Conservation (phyloP, 2,329 filamentous ascomycete genomes). For the Fonsecaea monophora region DNA sequence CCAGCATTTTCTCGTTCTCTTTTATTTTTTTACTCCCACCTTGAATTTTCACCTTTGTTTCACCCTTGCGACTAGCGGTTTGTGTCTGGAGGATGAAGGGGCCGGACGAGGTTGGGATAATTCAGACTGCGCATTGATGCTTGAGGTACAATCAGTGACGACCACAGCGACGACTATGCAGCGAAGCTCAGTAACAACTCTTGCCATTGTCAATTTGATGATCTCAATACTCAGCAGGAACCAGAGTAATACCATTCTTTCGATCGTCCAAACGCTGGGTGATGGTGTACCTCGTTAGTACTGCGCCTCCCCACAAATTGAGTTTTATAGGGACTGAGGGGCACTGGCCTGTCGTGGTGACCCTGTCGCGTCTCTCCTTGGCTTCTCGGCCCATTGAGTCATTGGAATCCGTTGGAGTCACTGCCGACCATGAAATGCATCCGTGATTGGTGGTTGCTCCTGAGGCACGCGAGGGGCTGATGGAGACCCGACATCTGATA, state of each 20-base stretch:
- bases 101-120: background rate
- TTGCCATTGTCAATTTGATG: too few species aligned
- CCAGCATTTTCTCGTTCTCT: background rate
- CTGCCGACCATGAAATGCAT: background rate
- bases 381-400: constrained; percentile 10
- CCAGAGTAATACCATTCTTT: too few species aligned
- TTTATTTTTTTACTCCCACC: background rate
- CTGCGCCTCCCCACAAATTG: constrained; percentile 2
- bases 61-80: background rate
- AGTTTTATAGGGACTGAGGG: constrained; percentile 18
- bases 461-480: constrained; percentile 17
- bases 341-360: background rate
- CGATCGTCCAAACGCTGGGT: too few species aligned
- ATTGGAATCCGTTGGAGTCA: background rate
- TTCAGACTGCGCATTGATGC: background rate
- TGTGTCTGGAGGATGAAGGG: background rate
- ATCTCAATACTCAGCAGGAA: background rate
- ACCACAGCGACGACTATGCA: background rate
- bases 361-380: too few species aligned
- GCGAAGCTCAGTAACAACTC: background rate
- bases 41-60: constrained; percentile 3
- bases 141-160: background rate
- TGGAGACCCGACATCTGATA: constrained; percentile 9
- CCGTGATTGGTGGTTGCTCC: constrained; percentile 1
- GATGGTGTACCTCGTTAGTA: too few species aligned